Percentiles rank a stretch among this genome's conserved stretches.
phyloP scores from a whole-genome alignment of 202 grass and related monocot species.

The Brachypodium distachyon region DNA sequence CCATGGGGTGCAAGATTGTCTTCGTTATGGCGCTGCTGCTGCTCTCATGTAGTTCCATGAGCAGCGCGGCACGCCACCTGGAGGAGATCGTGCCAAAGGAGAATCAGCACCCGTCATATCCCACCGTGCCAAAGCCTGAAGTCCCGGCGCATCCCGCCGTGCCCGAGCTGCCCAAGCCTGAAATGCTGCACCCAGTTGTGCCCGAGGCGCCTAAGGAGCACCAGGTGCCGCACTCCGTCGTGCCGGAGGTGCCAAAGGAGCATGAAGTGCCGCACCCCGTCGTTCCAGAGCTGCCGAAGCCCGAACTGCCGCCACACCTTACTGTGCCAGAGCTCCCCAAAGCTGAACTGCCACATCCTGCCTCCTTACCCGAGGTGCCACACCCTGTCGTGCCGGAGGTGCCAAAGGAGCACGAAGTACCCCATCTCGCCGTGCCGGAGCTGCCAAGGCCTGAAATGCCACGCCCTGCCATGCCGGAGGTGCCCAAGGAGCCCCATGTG shows the following conservation, averaged over 20 bases:
- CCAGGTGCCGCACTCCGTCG: neutral
- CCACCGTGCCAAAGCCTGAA: neutral
- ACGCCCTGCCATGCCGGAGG: neutral
- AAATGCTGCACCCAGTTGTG: neutral
- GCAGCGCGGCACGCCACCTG: conserved; percentile 13
- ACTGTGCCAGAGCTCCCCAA: neutral
- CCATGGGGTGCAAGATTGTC: conserved; percentile 21
- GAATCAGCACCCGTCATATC: neutral
- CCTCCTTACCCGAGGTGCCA: neutral
- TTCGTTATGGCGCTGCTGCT: conserved; percentile 19
- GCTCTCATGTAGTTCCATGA: conserved; percentile 16
- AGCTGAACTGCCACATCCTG: neutral
- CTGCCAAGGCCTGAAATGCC: neutral
- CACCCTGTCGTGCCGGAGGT: neutral
- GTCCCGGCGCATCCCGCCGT: neutral
- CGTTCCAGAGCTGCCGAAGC: neutral
- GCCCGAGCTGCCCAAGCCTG: neutral
- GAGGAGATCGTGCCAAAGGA: conserved; percentile 21
- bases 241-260: neutral
- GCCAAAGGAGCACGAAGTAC: neutral
- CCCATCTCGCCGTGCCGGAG: neutral
- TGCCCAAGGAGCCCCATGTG: neutral
- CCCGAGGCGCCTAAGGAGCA: neutral
- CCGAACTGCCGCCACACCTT: neutral
- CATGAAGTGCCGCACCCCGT: neutral